Percentiles rank a stretch among this genome's conserved stretches.
Conservation (phyloP, 139 green algal genomes). For the Chlorella sp. region DNA sequence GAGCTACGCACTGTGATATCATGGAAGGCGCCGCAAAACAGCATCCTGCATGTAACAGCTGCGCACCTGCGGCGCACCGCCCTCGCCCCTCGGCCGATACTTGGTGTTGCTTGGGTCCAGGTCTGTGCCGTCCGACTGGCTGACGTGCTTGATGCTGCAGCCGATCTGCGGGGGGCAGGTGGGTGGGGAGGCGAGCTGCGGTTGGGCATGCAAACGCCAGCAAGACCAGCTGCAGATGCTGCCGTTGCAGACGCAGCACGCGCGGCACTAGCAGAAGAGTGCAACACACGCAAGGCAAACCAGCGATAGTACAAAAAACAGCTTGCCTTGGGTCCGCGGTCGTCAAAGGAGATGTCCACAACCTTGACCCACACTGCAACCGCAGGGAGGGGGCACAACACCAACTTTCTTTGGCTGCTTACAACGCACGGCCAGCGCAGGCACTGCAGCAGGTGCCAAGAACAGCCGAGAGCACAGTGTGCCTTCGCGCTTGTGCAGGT, state of each 20-base stretch:
- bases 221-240: no score
- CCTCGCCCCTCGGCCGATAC: slow-evolving; percentile 29
- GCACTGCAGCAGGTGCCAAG: no score
- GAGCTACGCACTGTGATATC: no score
- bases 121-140: slow-evolving; percentile 62
- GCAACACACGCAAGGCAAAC: not conserved
- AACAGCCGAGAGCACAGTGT: no score
- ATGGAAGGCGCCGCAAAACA: no score
- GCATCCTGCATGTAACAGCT: not conserved
- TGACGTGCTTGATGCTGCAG: slow-evolving; percentile 66
- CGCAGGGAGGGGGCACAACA: no score
- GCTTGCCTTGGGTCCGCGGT: slow-evolving; percentile 45
- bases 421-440: no score
- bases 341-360: slow-evolving; percentile 45
- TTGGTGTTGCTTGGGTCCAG: slow-evolving; percentile 52
- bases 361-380: slow-evolving; percentile 73
- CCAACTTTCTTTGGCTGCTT: no score
- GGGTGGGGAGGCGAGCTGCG: not conserved
- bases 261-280: no score
- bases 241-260: no score
- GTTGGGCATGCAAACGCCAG: no score
- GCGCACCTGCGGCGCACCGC: slow-evolving; percentile 21
- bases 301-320: not conserved
- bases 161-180: not conserved
- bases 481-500: no score